These are phyloP conservation scores for Piromyces finnis DNA, from an alignment of 192 early-diverging fungal genomes.

Conservation along the genomic window DNA sequence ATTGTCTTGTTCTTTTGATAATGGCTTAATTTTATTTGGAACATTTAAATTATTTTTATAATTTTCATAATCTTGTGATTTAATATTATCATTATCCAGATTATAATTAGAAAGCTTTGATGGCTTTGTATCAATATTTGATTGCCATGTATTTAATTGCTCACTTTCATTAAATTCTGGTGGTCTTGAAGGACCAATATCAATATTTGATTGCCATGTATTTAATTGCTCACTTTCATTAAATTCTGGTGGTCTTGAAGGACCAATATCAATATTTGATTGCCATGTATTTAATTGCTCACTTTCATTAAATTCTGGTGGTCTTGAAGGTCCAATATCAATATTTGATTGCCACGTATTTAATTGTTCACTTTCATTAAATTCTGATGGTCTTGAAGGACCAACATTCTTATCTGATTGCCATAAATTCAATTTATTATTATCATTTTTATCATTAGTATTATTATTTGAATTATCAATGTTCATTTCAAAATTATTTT, in stretches of 20 bases:
- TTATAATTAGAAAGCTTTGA: neutral
- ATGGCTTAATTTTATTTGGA: neutral
- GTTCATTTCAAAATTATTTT: neutral
- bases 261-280: no score
- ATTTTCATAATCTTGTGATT: constrained; percentile 8
- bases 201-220: no score
- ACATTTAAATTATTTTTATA: constrained; percentile 14
- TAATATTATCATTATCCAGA: constrained; percentile 6
- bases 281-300: neutral
- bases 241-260: no score
- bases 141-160: neutral
- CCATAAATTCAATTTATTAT: neutral
- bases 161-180: neutral
- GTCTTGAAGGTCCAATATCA: no score
- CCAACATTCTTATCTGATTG: neutral
- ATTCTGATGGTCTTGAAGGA: no score
- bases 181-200: no score
- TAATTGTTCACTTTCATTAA: no score
- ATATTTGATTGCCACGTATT: no score
- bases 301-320: neutral
- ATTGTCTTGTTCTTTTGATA: neutral
- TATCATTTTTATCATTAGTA: neutral
- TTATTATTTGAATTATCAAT: neutral
- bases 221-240: no score
- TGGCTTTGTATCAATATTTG: neutral